These are phyloP conservation scores for Oryza coarctata DNA, from an alignment of 176 grass and related monocot species.

Conservation along the genomic window DNA sequence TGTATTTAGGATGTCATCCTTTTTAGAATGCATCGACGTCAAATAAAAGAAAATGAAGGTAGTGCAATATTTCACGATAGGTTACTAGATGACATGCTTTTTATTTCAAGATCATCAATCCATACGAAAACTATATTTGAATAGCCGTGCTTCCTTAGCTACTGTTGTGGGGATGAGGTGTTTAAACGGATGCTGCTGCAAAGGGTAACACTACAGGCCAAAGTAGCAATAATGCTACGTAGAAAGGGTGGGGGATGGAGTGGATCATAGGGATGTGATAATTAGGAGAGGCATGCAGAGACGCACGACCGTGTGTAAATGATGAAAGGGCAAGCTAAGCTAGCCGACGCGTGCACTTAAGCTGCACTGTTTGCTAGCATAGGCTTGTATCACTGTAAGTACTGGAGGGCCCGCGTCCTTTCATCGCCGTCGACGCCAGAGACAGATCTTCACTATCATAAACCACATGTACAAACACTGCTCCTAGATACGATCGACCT, in stretches of 20 bases:
- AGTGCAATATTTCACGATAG: too few species aligned
- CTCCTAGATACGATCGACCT: background rate
- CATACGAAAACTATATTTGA: too few species aligned
- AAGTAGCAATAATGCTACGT: constrained; percentile 7
- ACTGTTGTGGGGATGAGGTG: background rate
- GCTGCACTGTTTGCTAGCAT: background rate
- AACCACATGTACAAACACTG: background rate
- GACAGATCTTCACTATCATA: background rate
- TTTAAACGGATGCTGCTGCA: constrained; percentile 12
- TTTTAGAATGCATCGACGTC: too few species aligned
- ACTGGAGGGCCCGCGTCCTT: background rate
- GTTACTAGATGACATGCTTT: too few species aligned
- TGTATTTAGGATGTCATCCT: too few species aligned
- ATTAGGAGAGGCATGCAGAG: constrained; percentile 18
- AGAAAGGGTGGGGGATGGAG: background rate
- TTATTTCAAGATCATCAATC: too few species aligned
- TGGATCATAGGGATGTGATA: constrained; percentile 17
- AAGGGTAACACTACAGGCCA: background rate
- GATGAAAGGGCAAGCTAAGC: constrained; percentile 7
- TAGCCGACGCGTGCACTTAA: constrained; percentile 1
- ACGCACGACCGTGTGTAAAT: constrained; percentile 31
- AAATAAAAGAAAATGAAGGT: too few species aligned
- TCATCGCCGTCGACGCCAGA: background rate
- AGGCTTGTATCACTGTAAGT: background rate
- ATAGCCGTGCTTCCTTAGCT: too few species aligned